Conservation (phyloP, 139 green algal species). For the Chlorella vulgaris region DNA sequence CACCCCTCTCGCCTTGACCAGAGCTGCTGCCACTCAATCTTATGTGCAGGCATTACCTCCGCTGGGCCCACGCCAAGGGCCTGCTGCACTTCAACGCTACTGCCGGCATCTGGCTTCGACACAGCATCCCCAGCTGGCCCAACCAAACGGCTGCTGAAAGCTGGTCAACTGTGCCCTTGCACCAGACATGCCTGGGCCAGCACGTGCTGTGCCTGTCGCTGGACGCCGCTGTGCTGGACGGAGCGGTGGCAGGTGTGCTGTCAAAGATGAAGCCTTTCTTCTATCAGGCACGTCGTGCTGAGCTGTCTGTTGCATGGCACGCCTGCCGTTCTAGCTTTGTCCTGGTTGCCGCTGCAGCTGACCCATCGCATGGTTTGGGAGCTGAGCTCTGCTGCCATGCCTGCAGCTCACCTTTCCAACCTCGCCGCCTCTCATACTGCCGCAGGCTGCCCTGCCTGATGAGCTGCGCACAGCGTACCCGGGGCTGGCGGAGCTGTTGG, state of each 20-base stretch:
- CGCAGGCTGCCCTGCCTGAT: neutral
- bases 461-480: neutral
- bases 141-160: neutral
- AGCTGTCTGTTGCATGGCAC: neutral
- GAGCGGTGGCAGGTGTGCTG: neutral
- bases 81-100: neutral
- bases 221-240: neutral
- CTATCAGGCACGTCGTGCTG: too few species aligned
- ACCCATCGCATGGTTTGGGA: too few species aligned
- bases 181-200: neutral
- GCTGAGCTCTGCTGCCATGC: too few species aligned
- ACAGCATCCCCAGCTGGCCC: neutral
- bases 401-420: too few species aligned
- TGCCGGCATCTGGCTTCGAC: neutral
- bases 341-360: too few species aligned
- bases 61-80: constrained; percentile 2
- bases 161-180: neutral
- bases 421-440: neutral
- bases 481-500: neutral
- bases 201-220: constrained; percentile 1
- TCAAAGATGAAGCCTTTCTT: neutral
- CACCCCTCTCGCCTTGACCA: too few species aligned
- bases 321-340: too few species aligned
- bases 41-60: neutral
- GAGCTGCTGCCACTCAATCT: too few species aligned